These are phyloP conservation scores for Amesomyces nigricolor DNA, from an alignment of 2,329 filamentous ascomycete species.

Conservation along the genomic window DNA sequence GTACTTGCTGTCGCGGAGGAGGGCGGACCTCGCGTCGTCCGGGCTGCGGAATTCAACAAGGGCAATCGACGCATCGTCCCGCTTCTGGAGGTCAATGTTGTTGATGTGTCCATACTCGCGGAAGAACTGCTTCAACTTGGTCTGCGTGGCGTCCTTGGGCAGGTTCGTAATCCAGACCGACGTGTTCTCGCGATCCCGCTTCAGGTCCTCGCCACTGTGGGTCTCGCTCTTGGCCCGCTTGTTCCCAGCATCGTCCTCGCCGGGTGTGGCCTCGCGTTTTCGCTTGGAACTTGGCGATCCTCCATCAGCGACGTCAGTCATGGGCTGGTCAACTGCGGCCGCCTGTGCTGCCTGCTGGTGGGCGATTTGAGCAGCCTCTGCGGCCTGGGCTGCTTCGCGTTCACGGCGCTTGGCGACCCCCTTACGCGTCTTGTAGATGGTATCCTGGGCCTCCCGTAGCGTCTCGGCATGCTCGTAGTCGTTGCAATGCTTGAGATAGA, in stretches of 20 bases:
- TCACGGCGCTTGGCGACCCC: conserved; percentile 58
- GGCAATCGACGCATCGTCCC: conserved; percentile 58
- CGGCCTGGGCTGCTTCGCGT: conserved; percentile 52
- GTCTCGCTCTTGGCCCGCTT: conserved; percentile 61
- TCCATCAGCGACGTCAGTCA: conserved; percentile 28
- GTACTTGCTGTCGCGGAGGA: conserved; percentile 74
- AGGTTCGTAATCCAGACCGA: conserved; percentile 77
- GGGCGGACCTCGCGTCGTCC: conserved; percentile 75
- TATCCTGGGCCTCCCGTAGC: conserved; percentile 67
- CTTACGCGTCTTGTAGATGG: conserved; percentile 63
- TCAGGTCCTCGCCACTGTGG: conserved; percentile 40
- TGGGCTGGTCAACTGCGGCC: conserved; percentile 27
- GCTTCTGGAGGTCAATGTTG: conserved; percentile 62
- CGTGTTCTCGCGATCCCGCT: conserved; percentile 85
- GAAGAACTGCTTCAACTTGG: conserved; percentile 81
- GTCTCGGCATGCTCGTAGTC: conserved; percentile 78
- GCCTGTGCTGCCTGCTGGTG: conserved; percentile 25
- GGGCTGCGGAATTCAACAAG: conserved; percentile 78
- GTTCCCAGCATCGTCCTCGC: conserved; percentile 45
- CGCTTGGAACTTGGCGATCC: conserved; percentile 53
- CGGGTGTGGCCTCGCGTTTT: conserved; percentile 60
- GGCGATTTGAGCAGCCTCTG: conserved; percentile 32
- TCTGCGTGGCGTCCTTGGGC: conserved; percentile 62
- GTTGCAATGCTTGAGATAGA: conserved; percentile 76
- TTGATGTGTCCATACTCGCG: conserved; percentile 83